Percentiles rank a stretch among this genome's conserved stretches.
These are phyloP conservation scores for Brassica hybrid DNA, from an alignment of 441 rosid genomes.

Conservation along the genomic window DNA sequence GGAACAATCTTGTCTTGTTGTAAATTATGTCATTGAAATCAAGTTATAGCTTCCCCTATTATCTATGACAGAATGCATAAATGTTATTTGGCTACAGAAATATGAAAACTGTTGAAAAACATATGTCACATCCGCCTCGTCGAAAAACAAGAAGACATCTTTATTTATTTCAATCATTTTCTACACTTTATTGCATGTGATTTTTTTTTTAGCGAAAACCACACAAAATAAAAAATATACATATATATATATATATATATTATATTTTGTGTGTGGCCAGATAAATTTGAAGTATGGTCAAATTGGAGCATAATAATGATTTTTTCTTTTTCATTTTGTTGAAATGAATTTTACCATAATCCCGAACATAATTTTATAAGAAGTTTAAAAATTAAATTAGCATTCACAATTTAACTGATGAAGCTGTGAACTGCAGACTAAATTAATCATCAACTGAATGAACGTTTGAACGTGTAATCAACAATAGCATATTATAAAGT, in stretches of 20 bases:
- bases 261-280: not conserved
- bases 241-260: not conserved
- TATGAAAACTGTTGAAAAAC: not conserved
- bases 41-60: not conserved
- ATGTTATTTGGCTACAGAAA: not conserved
- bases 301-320: not conserved
- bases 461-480: conserved; percentile 10
- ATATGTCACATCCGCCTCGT: conserved; percentile 34
- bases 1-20: conserved; percentile 3
- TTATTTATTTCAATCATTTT: conserved; percentile 40
- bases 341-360: not conserved
- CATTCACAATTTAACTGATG: not conserved
- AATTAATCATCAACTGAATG: not conserved
- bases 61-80: not conserved
- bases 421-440: conserved; percentile 4
- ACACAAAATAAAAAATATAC: not conserved
- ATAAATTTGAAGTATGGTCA: not conserved
- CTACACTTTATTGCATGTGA: conserved; percentile 38
- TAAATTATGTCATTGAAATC: conserved; percentile 3
- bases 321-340: not conserved
- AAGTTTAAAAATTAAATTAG: not conserved
- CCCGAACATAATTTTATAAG: not conserved
- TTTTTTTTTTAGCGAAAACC: conserved; percentile 1
- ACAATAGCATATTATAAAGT: conserved; percentile 20
- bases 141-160: conserved; percentile 31